phyloP scores from a whole-genome alignment of 805 yeast genomes.

The Candida gorgasii region DNA sequence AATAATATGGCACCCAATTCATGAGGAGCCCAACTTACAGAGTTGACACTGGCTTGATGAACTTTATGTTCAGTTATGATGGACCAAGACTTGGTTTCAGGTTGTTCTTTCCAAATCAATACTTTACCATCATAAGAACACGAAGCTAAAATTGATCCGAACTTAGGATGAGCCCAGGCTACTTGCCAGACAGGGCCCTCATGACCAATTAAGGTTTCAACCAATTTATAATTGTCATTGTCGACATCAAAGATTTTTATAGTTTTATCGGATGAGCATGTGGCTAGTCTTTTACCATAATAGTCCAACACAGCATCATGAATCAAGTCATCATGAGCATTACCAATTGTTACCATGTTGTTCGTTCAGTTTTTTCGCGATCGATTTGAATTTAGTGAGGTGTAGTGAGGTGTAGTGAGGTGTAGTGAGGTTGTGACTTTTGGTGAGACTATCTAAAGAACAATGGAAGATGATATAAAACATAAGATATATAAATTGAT shows the following conservation, averaged over 20 bases:
- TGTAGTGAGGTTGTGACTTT: neutral
- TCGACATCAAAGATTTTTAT: constrained; percentile 91
- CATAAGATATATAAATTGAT: constrained; percentile 13
- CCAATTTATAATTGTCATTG: constrained; percentile 75
- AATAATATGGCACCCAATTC: constrained; percentile 91
- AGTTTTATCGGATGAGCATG: constrained; percentile 95
- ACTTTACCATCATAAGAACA: constrained; percentile 96
- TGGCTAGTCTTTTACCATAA: constrained; percentile 93
- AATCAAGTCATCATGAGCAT: constrained; percentile 89
- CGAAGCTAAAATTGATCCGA: constrained; percentile 91
- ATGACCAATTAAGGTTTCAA: constrained; percentile 87
- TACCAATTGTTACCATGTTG: constrained; percentile 75
- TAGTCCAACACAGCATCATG: constrained; percentile 98
- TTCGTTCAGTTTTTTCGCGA: constrained; percentile 6
- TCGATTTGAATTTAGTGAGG: neutral
- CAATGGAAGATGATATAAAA: constrained; percentile 18
- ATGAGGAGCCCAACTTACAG: constrained; percentile 96
- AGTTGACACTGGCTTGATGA: constrained; percentile 93
- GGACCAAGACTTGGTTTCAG: constrained; percentile 82
- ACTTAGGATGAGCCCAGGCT: constrained; percentile 98
- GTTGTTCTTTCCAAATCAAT: constrained; percentile 84
- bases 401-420: too few relatives aligned
- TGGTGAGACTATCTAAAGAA: neutral
- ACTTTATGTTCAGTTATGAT: constrained; percentile 82
- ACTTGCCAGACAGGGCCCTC: constrained; percentile 99